Evolutionary conservation across 2,329 filamentous ascomycete genomes (phyloP), one percentile per base, ranked within the genome.

Genomic region (Alternaria panax): DNA sequence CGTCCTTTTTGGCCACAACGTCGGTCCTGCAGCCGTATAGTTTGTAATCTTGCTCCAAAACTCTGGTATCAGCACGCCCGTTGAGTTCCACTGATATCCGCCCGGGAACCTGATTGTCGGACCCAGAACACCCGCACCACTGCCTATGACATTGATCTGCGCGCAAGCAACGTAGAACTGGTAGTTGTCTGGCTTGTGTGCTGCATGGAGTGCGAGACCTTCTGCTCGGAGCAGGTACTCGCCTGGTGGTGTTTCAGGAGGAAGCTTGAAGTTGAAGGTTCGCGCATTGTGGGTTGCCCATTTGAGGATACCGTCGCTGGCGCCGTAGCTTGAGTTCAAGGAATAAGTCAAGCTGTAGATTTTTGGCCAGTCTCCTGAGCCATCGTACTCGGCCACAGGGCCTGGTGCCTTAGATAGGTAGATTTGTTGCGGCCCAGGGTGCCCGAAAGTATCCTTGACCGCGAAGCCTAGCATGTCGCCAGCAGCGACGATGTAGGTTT

Each of bases 401-500:
- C 42, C 57, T 5, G 67, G 71, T 3, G 64, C 72, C 45, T 66
- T 65, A 7, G 73, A 72, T 46, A 74, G 67, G 55, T 72, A 74
- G 18, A 72, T 64, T 54, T 71, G 68, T 40, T 69, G 65, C 1
- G 69, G 69, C 0, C 70, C 70, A 2, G 71, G 70, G 54, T 73
- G 69, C 9, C 66, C 75, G 70, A 84, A 80, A 68, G 81, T 76
- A 65, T 79, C 76, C 74, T 82, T 72, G 75, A 82, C 70, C 61
- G 83, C 72, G 76, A 84, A 72, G 65, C 80, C 73, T 74, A 85
- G 71, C 70, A 81, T 75, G 67, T 80, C 76, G 41, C 82, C 83
- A 1, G 81, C 65, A 14, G 51, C 30, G 1, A 73, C 65, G 14
- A 62, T 59, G 55, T 69, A 68, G 4, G 69, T 72, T 25, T 62